A percentile compares a stretch with the other conserved stretches of the same genome.
phyloP scores from a whole-genome alignment of 257 asterid species.

The Jaltomata sinuosa region DNA sequence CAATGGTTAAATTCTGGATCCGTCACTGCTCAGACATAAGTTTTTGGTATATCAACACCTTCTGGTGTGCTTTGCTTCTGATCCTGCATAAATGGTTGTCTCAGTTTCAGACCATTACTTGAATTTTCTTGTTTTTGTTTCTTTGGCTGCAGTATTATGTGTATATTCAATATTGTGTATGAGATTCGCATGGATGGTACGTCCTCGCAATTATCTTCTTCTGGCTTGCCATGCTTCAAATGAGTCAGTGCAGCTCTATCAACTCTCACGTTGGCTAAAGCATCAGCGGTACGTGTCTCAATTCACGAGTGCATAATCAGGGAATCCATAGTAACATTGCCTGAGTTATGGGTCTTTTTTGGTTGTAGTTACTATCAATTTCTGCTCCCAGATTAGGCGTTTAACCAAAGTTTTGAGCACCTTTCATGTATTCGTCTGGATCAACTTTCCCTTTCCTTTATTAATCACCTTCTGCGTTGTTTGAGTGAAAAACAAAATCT shows the following conservation, averaged over 20 bases:
- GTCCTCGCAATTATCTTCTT: background rate
- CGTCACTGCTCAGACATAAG: background rate
- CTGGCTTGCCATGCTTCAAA: background rate
- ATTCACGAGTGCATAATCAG: background rate
- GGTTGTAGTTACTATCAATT: background rate
- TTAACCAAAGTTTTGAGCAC: background rate
- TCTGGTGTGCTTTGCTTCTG: background rate
- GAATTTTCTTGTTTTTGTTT: background rate
- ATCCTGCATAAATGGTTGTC: background rate
- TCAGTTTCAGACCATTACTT: background rate
- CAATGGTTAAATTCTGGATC: background rate
- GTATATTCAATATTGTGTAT: background rate
- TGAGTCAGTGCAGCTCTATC: constrained; percentile 2
- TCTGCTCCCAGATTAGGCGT: background rate
- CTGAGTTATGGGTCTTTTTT: background rate
- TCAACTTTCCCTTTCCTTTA: background rate
- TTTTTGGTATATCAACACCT: background rate
- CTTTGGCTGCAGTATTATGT: background rate
- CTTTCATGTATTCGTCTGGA: background rate
- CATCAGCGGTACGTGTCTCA: background rate
- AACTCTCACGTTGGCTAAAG: background rate
- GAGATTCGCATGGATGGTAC: constrained; percentile 2
- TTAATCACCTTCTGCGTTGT: background rate
- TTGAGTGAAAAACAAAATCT: background rate
- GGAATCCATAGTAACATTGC: background rate